Conservation (phyloP, 768 basidiomycete species). For the Hypsizygus marmoreus region DNA sequence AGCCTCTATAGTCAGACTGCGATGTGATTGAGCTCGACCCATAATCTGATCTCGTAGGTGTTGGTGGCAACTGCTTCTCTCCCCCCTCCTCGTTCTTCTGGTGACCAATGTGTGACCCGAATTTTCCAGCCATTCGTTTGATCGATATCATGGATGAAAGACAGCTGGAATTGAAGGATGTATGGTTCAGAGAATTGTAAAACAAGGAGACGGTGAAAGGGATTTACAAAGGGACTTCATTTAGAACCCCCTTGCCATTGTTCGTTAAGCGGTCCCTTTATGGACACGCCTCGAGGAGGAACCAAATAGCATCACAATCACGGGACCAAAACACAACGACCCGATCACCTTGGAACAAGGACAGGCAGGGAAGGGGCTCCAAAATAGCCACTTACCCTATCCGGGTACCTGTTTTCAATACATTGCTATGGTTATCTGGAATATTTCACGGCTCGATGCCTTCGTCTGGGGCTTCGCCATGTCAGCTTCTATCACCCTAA, state of each 20-base stretch:
- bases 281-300: slow-evolving; percentile 10
- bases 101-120: slow-evolving; percentile 42
- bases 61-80: slow-evolving; percentile 25
- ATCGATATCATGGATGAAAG: slow-evolving; percentile 30
- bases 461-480: no score
- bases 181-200: slow-evolving; percentile 10
- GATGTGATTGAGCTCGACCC: slow-evolving; percentile 28
- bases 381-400: no score
- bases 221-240: slow-evolving; percentile 15
- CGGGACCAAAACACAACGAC: slow-evolving; percentile 19
- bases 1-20: slow-evolving; percentile 59
- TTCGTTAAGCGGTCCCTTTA: slow-evolving; percentile 20
- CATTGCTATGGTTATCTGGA: no score
- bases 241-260: slow-evolving; percentile 25
- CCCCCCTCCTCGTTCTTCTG: slow-evolving; percentile 25
- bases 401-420: slow-evolving; percentile 6
- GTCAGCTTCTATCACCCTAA: no score
- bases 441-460: no score
- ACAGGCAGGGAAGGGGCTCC: not conserved
- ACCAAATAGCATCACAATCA: slow-evolving; percentile 12
- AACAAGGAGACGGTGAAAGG: slow-evolving; percentile 10
- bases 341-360: slow-evolving; percentile 28
- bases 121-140: slow-evolving; percentile 53
- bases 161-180: slow-evolving; percentile 9
- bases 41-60: slow-evolving; percentile 33